These are phyloP conservation scores for Cucumis cinereus DNA, from an alignment of 306 rosid species.

Conservation along the genomic window DNA sequence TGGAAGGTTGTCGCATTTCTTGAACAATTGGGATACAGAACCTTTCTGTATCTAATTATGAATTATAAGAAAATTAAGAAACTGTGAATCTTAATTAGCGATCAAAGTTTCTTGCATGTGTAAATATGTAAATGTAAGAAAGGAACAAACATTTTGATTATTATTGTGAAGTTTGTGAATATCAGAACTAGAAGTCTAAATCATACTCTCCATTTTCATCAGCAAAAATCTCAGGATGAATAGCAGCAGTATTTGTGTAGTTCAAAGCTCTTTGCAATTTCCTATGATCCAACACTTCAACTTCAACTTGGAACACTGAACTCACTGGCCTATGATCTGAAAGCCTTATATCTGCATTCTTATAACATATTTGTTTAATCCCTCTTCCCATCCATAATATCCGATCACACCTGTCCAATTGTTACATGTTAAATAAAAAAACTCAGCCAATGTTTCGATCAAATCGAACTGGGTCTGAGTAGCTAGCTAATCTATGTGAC, in stretches of 20 bases:
- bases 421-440: not conserved
- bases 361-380: slow-evolving; percentile 54
- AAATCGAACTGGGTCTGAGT: not conserved
- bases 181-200: not conserved
- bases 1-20: too few relatives aligned
- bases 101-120: not conserved
- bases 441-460: not conserved
- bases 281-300: slow-evolving; percentile 74
- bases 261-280: slow-evolving; percentile 68
- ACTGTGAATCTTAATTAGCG: not conserved
- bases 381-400: slow-evolving; percentile 80
- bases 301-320: slow-evolving; percentile 57
- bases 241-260: slow-evolving; percentile 43
- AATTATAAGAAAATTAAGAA: not conserved
- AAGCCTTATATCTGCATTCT: slow-evolving; percentile 44
- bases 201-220: slow-evolving; percentile 32
- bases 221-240: slow-evolving; percentile 52
- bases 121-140: not conserved
- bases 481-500: not conserved
- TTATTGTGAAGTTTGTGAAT: not conserved
- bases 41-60: too few relatives aligned
- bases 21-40: too few relatives aligned
- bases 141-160: not conserved
- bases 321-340: slow-evolving; percentile 89
- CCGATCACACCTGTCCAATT: slow-evolving; percentile 67